Evolutionary conservation across 495 filamentous ascomycete species (phyloP).

Genomic region (Penicillium bovifimosum): DNA sequence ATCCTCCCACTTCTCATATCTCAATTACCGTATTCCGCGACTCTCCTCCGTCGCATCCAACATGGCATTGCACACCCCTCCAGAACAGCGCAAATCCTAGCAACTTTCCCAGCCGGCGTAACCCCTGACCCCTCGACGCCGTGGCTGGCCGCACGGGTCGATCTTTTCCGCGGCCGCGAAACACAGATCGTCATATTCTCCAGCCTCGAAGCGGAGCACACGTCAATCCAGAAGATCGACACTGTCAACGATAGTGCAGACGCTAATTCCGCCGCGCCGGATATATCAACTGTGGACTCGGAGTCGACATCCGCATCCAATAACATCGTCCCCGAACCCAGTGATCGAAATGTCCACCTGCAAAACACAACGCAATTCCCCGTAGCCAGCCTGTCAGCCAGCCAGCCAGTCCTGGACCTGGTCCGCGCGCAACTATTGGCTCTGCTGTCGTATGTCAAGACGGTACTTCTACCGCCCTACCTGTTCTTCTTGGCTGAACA

Average conservation of each 20-base stretch:
- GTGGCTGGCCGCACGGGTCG: constrained; percentile 51
- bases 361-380: background rate
- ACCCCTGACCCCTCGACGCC: constrained; percentile 20
- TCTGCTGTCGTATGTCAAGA: constrained; percentile 24
- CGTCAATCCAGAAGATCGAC: constrained; percentile 18
- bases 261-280: background rate
- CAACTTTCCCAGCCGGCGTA: constrained; percentile 25
- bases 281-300: constrained; percentile 1
- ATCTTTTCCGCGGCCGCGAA: constrained; percentile 51
- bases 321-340: background rate
- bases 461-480: constrained; percentile 23
- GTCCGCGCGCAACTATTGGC: constrained; percentile 28
- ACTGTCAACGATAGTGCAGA: constrained; percentile 4
- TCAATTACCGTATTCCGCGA: constrained; percentile 52
- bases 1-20: constrained; percentile 40
- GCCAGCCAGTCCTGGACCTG: constrained; percentile 4
- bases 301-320: background rate
- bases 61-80: constrained; percentile 39
- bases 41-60: constrained; percentile 54
- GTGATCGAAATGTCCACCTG: background rate
- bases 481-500: constrained; percentile 12
- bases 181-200: constrained; percentile 58
- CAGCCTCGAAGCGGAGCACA: constrained; percentile 43
- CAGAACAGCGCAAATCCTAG: constrained; percentile 40
- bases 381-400: constrained; percentile 11